Conservation (phyloP, 2,329 filamentous ascomycete species). For the Penicillium italicum region DNA sequence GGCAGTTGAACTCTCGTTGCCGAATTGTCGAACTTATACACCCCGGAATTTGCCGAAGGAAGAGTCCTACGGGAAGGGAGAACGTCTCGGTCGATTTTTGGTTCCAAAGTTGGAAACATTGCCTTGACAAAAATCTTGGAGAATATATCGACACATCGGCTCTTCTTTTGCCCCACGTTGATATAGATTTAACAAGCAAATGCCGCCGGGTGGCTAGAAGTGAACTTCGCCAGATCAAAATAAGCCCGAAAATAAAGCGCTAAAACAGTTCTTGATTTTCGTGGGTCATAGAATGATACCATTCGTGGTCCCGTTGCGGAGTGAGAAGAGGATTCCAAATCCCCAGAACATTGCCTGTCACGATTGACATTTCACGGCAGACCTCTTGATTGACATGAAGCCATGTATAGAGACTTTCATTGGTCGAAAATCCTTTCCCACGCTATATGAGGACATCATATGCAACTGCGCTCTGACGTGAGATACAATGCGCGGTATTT, state of each 20-base stretch:
- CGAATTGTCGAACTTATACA: neutral
- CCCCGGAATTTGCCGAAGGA: neutral
- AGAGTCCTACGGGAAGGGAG: neutral
- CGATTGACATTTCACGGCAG: neutral
- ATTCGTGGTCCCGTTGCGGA: neutral
- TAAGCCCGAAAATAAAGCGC: fast-evolving
- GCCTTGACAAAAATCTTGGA: neutral
- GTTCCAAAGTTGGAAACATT: too few relatives aligned
- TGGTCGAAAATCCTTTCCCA: neutral
- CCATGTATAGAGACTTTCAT: neutral
- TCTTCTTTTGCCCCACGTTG: neutral
- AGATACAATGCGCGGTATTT: neutral
- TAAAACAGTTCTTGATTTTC: neutral
- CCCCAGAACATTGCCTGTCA: neutral
- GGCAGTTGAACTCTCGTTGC: neutral
- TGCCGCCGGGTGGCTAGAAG: neutral
- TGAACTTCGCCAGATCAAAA: neutral
- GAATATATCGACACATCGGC: neutral
- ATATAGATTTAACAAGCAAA: neutral
- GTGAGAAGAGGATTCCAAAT: neutral
- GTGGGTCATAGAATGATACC: neutral
- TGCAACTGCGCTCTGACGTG: neutral
- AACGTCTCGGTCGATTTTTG: neutral
- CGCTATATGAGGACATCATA: too few relatives aligned
- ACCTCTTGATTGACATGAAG: neutral